phyloP scores from a whole-genome alignment of 139 green algal genomes.

The Yamagishiella unicocca region DNA sequence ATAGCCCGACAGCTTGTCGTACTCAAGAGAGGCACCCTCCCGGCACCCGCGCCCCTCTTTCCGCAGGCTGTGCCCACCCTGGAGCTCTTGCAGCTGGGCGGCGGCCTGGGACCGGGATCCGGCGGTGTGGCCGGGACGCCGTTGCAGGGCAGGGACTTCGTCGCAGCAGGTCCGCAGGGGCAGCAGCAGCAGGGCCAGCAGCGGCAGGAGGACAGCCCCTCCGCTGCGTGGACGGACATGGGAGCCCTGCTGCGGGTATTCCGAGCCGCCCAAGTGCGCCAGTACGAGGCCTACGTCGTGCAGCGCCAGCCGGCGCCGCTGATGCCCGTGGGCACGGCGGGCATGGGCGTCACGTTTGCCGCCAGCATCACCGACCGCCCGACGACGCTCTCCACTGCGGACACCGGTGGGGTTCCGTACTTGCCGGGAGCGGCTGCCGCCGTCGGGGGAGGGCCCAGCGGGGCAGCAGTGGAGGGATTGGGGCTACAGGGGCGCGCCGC shows the following conservation, averaged over 20 bases:
- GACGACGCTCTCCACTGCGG: not conserved
- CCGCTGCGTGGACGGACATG: constrained; percentile 7
- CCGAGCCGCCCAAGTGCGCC: constrained; percentile 6
- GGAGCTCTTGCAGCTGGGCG: constrained; percentile 63
- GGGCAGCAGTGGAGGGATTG: too few relatives aligned
- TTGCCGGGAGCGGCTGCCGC: too few relatives aligned
- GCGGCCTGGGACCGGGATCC: not conserved
- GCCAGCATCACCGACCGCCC: constrained; percentile 11
- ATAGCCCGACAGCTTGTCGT: too few relatives aligned
- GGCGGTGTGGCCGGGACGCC: too few relatives aligned
- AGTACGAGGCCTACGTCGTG: constrained; percentile 28
- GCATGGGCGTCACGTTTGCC: constrained; percentile 12
- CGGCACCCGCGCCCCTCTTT: not conserved
- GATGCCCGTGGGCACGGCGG: not conserved
- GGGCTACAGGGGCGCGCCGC: too few relatives aligned
- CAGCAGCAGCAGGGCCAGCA: not conserved
- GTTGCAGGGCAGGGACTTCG: too few relatives aligned
- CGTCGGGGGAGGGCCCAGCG: too few relatives aligned
- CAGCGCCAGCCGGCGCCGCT: constrained; percentile 25
- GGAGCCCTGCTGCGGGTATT: constrained; percentile 22
- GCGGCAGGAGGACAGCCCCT: not conserved
- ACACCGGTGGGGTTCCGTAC: constrained; percentile 7
- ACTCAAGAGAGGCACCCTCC: too few relatives aligned
- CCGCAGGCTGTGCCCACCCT: constrained; percentile 60
- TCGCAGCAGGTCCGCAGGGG: too few relatives aligned